phyloP scores from a whole-genome alignment of 352 stramenopile species.

The Blastocystis sp. region DNA sequence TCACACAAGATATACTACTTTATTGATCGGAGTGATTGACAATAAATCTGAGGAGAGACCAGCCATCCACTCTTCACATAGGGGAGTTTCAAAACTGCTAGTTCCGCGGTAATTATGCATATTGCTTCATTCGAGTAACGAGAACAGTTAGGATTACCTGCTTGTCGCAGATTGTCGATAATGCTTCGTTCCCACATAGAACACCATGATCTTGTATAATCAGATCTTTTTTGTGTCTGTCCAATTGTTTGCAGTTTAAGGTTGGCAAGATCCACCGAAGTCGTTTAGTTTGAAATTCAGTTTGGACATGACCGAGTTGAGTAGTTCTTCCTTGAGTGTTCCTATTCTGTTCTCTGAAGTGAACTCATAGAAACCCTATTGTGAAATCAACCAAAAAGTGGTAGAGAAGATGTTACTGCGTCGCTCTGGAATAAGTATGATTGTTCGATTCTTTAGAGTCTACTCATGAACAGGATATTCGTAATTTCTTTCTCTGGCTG shows the following conservation, averaged over 20 bases:
- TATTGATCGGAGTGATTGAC: conserved; percentile 37
- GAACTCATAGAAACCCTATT: conserved; percentile 14
- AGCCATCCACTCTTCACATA: background rate
- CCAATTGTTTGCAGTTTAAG: no score
- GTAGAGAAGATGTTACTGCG: background rate
- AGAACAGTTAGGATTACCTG: no score
- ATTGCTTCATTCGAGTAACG: no score
- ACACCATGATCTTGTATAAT: no score
- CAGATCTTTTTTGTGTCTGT: no score
- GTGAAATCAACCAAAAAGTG: background rate
- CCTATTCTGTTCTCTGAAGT: background rate
- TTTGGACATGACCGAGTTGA: no score
- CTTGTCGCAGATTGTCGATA: no score
- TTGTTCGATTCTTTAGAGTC: background rate
- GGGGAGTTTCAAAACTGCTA: background rate
- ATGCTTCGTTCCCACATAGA: no score
- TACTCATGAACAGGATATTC: background rate
- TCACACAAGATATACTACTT: background rate
- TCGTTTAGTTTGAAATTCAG: no score
- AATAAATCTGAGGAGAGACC: conserved; percentile 22
- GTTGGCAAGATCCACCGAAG: no score
- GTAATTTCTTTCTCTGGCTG: conserved; percentile 49
- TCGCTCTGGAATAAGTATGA: background rate
- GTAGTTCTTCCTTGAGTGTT: background rate
- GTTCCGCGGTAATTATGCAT: background rate